A percentile compares a stretch with the other conserved stretches of the same genome.
phyloP scores from a whole-genome alignment of 768 basidiomycete species.

The Coprinopsis sp. region DNA sequence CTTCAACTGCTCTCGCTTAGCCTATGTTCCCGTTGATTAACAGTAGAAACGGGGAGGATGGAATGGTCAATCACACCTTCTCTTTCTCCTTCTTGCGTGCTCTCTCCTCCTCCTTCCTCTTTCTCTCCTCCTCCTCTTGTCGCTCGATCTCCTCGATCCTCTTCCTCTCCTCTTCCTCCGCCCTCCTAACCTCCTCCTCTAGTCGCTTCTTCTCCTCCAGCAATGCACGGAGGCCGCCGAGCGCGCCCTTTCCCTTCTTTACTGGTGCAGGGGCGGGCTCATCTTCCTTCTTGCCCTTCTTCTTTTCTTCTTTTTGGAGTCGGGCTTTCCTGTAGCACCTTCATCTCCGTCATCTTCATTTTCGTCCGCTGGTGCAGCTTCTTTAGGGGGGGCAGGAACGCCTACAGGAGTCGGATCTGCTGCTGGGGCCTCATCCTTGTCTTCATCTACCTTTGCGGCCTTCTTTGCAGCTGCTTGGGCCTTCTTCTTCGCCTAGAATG shows the following conservation, averaged over 20 bases:
- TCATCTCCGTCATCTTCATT: conserved; percentile 68
- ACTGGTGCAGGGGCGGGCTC: conserved; percentile 37
- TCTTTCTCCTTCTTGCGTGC: conserved; percentile 83
- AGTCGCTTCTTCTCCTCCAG: conserved; percentile 89
- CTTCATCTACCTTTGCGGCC: conserved; percentile 28
- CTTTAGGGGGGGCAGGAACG: conserved; percentile 24
- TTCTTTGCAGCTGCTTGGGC: conserved; percentile 89
- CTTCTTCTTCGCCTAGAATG: conserved; percentile 83
- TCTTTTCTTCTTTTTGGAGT: conserved; percentile 88
- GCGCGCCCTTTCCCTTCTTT: conserved; percentile 68
- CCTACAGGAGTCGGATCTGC: conserved; percentile 6
- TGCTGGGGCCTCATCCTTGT: conserved; percentile 21
- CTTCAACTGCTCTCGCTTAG: conserved; percentile 83
- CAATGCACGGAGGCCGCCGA: conserved; percentile 81
- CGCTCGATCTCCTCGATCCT: conserved; percentile 90
- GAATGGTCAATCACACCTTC: conserved; percentile 56
- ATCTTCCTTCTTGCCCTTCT: conserved; percentile 60
- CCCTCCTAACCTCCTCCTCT: conserved; percentile 75
- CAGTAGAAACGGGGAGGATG: conserved; percentile 6
- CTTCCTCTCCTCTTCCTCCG: conserved; percentile 72
- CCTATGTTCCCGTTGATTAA: conserved; percentile 38
- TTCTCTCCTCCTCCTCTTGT: conserved; percentile 69
- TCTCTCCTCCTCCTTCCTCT: conserved; percentile 77
- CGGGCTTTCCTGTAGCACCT: conserved; percentile 43
- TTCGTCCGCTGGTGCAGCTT: conserved; percentile 38